phyloP scores from a whole-genome alignment of 1,139 yeast species.

The Magnusiomyces suaveolens region DNA sequence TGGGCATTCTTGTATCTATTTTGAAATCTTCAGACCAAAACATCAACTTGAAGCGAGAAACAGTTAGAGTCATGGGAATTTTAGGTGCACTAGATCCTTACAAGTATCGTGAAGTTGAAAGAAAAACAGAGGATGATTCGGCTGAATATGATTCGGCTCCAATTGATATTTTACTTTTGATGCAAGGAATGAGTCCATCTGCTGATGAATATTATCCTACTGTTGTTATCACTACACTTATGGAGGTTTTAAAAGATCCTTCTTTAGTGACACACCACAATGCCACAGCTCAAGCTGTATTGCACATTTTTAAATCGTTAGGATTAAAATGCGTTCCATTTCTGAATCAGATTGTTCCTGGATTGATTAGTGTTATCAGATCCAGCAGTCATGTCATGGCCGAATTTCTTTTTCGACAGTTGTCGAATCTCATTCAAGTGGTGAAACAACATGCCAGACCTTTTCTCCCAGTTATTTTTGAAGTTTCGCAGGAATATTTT shows the following conservation, averaged over 20 bases:
- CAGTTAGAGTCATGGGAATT: conserved; percentile 81
- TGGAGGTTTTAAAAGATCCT: conserved; percentile 75
- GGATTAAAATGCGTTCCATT: conserved; percentile 85
- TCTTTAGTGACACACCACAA: conserved; percentile 82
- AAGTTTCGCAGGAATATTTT: conserved; percentile 67
- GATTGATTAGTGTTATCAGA: conserved; percentile 75
- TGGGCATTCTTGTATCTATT: conserved; percentile 73
- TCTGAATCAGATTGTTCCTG: conserved; percentile 79
- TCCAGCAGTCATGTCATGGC: conserved; percentile 73
- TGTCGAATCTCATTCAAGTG: conserved; percentile 67
- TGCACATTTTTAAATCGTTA: conserved; percentile 79
- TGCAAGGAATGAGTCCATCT: conserved; percentile 92
- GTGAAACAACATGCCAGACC: conserved; percentile 89
- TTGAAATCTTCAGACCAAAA: conserved; percentile 67
- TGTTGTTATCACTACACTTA: conserved; percentile 76
- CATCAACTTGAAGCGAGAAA: conserved; percentile 65
- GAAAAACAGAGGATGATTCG: conserved; percentile 45
- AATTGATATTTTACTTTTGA: conserved; percentile 75
- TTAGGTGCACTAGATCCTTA: conserved; percentile 96
- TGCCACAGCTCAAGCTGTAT: conserved; percentile 81
- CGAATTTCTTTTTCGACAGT: conserved; percentile 83
- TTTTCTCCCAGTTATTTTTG: conserved; percentile 67
- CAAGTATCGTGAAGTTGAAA: conserved; percentile 85
- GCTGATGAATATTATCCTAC: conserved; percentile 93
- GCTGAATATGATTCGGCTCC: conserved; percentile 83